Base-by-base conservation (phyloP, 2,329 filamentous ascomycete genomes). In the Polytolypa hystricis region DNA sequence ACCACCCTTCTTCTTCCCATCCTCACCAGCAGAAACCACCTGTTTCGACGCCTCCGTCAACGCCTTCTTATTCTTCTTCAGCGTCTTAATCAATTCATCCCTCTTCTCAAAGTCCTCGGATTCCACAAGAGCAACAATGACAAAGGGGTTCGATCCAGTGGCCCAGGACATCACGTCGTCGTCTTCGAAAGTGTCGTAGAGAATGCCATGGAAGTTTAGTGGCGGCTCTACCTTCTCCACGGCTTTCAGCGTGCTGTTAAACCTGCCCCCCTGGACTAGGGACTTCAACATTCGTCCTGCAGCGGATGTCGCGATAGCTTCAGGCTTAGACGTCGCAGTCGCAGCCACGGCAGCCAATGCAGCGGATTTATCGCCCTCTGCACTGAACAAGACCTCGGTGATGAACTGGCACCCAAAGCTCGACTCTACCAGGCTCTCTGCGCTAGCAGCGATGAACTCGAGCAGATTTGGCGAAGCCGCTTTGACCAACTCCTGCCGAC, bases 391-490 rank as follows among this genome's bases (percentile, higher is more conserved):
- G 11, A 86, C 79, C 52, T 95, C 85, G 0, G 78, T 71, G 35
- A 96, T 73, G 53, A 93, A 80, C 49, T 94, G 87, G 58, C 83
- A 85, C 9, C 89, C 91, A 48, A 91, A 91, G 12, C 79, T 79
- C 7, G 81, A 82, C 16, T 77, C 66, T 2, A 82, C 72, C 14
- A 98, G 70, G 25, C 80, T 74, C 2, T 68, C 63, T 1, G 86
- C 74, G 16, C 79, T 73, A 2, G 75, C 67, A 1, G 75, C 71
- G 41, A 96, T 80, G 26, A 84, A 75, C 29, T 77, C 72, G 19
- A 98, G 69, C 2, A 96, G 66, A 19, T 78, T 73, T 2, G 83
- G 77, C 1, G 85, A 86, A 18, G 93, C 65, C 8, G 77, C 71
- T 41, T 77, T 74, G 15, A 84, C 67, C 28, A 98, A 67, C 57